These are phyloP conservation scores for Boletus speciosus DNA, from an alignment of 768 basidiomycete genomes.

Conservation along the genomic window DNA sequence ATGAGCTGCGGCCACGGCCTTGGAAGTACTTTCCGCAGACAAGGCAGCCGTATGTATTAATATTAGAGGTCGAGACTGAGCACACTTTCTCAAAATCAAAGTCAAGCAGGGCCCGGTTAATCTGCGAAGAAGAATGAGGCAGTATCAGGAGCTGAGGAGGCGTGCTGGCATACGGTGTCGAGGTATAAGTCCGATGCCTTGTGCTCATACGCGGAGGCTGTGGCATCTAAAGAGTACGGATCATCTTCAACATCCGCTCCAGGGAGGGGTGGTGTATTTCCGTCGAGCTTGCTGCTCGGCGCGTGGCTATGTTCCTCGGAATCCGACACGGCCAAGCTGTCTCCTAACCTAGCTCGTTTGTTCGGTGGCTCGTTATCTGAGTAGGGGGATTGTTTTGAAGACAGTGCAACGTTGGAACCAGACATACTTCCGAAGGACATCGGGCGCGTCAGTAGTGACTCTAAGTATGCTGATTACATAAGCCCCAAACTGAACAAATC, in stretches of 20 bases:
- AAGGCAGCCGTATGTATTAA: constrained; percentile 96
- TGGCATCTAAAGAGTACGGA: constrained; percentile 26
- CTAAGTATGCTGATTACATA: constrained; percentile 17
- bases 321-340: neutral
- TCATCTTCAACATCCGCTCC: constrained; percentile 24
- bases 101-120: constrained; percentile 86
- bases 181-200: constrained; percentile 85
- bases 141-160: constrained; percentile 8
- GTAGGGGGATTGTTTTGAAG: constrained; percentile 3
- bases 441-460: neutral
- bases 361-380: constrained; percentile 26
- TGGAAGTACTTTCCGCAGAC: constrained; percentile 99
- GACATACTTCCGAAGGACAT: constrained; percentile 10
- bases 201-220: constrained; percentile 24
- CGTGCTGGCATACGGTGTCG: constrained; percentile 69
- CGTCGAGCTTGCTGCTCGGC: constrained; percentile 22
- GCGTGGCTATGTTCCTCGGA: constrained; percentile 29
- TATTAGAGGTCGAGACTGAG: constrained; percentile 93
- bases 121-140: constrained; percentile 46
- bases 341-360: constrained; percentile 29
- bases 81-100: constrained; percentile 99
- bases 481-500: constrained; percentile 1
- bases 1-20: constrained; percentile 89
- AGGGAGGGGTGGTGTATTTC: constrained; percentile 26
- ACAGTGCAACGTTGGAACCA: constrained; percentile 6